Base-by-base conservation (phyloP, 306 rosid species). In the Gynostemma pentaphyllum region DNA sequence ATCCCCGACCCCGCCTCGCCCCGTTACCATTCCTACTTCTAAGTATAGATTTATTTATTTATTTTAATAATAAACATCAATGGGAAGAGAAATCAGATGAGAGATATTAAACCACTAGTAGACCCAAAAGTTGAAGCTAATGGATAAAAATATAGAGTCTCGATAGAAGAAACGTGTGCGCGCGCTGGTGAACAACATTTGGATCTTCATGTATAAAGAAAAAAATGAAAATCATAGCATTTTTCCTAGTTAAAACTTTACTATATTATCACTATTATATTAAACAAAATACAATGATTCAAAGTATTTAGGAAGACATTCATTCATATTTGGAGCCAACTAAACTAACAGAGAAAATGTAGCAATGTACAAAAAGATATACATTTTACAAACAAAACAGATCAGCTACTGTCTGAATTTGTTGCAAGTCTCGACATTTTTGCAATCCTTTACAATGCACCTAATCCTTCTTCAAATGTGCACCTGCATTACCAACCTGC, bases 361-460 rank as follows among this genome's bases (percentile, higher is more conserved):
- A 41, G 21, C 49, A 23, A 54, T 61, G 66, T 61, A 61, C 66
- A 61, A 61, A 61, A 61, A 61, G 34, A 61, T 61, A 61, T 61
- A 24, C 49, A 61, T 61, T 40, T 39, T 39, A 61, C 66, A 61
- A 40, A 60, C 66, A 40, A 22, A 37, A 40, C 14, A 40, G 66
- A 40, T 39, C 36, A 22, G 22, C 36, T 23, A 60, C 34, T 39
- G 32, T 19, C 13, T 41, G 36, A 19, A 22, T 40, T 39, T 41
- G 49, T 40, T 39, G 66, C n/a, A 60, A 57, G 46, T 46, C 26
- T 44, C n/a, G 13, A 10, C 66, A 21, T 57, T 36, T n/a, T 36
- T 60, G 48, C 0, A 39, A 11, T 30, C 15, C 34, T 23, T 28
- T 61, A 40, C 19, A 59, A 11, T 40, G 23, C 49, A 61, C 37